Evolutionary conservation across 192 early-diverging fungal genomes (phyloP).

Genomic region (Linnemannia elongata): DNA sequence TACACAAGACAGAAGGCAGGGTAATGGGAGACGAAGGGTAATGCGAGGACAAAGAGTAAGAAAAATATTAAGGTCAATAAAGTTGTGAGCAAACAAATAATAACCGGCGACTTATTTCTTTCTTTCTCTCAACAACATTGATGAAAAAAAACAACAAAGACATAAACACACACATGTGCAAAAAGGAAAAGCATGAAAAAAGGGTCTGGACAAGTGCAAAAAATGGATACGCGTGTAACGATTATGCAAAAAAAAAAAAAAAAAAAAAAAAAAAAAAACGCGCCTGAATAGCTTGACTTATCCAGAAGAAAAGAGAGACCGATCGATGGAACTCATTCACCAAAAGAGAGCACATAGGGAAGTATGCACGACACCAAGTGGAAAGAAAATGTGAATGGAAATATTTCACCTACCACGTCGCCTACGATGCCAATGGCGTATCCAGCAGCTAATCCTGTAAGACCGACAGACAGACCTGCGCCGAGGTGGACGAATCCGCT

Average conservation of each 20-base stretch:
- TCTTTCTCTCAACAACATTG: neutral
- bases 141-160: neutral
- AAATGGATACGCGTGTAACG: neutral
- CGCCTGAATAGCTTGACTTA: neutral
- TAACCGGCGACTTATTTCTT: constrained; percentile 1
- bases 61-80: constrained; percentile 5
- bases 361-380: neutral
- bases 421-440: constrained; percentile 98
- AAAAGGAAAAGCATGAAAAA: neutral
- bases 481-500: constrained; percentile 94
- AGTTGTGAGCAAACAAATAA: constrained; percentile 4
- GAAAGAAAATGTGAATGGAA: neutral
- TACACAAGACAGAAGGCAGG: neutral
- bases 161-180: neutral
- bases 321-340: neutral
- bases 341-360: neutral
- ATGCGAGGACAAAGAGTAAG: neutral
- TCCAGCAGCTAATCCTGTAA: constrained; percentile 94
- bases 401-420: constrained; percentile 76
- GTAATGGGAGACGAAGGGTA: neutral
- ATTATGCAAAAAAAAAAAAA: neutral
- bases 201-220: constrained; percentile 5
- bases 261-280: neutral
- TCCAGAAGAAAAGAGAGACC: neutral
- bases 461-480: constrained; percentile 92